phyloP scores from a whole-genome alignment of 2,329 filamentous ascomycete genomes.

The Pseudopyrenochaeta lycopersici region DNA sequence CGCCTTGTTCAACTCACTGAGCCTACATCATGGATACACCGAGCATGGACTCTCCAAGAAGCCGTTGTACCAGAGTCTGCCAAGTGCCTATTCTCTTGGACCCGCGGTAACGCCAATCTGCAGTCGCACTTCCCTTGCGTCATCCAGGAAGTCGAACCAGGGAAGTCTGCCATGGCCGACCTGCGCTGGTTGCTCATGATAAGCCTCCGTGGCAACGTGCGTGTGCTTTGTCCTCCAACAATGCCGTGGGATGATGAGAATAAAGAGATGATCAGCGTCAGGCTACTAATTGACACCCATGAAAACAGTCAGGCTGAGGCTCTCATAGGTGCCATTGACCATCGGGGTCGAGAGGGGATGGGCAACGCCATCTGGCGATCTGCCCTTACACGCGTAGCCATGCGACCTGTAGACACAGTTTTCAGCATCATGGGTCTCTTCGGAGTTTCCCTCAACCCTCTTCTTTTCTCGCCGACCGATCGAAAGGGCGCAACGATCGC shows the following conservation, averaged over 20 bases:
- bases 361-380: constrained; percentile 12
- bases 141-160: constrained; percentile 3
- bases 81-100: constrained; percentile 18
- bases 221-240: not conserved
- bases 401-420: constrained; percentile 11
- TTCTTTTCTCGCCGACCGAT: constrained; percentile 4
- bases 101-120: constrained; percentile 1
- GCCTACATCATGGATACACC: constrained; percentile 26
- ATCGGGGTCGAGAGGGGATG: constrained; percentile 1
- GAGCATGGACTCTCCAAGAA: constrained; percentile 33
- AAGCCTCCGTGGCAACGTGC: not conserved
- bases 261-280: not conserved
- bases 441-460: constrained; percentile 14
- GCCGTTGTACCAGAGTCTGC: constrained; percentile 17
- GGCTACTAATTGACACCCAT: not conserved
- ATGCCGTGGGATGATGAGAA: not conserved
- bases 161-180: constrained; percentile 1
- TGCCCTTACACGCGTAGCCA: constrained; percentile 13
- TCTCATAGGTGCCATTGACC: constrained; percentile 3
- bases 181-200: not conserved
- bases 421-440: constrained; percentile 29
- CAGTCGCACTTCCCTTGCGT: constrained; percentile 5
- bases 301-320: not conserved
- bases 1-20: constrained; percentile 14
- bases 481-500: constrained; percentile 8